phyloP scores from a whole-genome alignment of 345 rosid species.

The Bretschneidera sinensis region DNA sequence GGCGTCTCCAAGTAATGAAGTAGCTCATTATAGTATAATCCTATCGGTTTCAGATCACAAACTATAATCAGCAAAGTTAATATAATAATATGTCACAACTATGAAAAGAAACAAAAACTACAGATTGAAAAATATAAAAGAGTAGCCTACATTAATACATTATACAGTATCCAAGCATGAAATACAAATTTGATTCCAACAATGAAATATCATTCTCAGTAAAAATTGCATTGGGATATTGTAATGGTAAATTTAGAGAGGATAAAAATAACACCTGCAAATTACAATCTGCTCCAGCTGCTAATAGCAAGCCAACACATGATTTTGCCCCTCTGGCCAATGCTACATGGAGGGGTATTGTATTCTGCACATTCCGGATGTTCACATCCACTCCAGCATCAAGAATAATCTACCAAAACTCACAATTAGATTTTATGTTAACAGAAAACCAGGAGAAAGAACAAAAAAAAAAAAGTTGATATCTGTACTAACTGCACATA shows the following conservation, averaged over 20 bases:
- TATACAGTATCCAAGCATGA: background rate
- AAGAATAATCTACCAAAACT: conserved; percentile 68
- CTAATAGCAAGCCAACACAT: conserved; percentile 83
- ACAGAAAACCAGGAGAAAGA: conserved; percentile 6
- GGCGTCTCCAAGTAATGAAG: too few species aligned
- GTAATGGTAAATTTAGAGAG: background rate
- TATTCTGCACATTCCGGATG: conserved; percentile 75
- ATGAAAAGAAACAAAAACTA: too few species aligned
- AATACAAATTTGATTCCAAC: background rate
- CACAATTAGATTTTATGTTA: conserved; percentile 17
- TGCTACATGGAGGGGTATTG: conserved; percentile 93
- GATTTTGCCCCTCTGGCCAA: conserved; percentile 87
- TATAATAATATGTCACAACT: too few species aligned
- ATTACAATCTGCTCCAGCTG: conserved; percentile 83
- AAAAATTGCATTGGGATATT: too few species aligned
- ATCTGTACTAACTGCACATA: background rate
- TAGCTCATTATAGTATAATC: too few species aligned
- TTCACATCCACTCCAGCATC: conserved; percentile 95
- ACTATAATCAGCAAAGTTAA: too few species aligned
- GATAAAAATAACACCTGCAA: conserved; percentile 51
- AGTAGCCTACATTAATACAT: too few species aligned
- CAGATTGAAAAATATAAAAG: too few species aligned
- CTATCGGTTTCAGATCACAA: too few species aligned
- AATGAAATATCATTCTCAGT: background rate
- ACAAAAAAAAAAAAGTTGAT: background rate